These are phyloP conservation scores for Aspergillus pseudonomiae DNA, from an alignment of 2,329 filamentous ascomycete species.

Conservation along the genomic window DNA sequence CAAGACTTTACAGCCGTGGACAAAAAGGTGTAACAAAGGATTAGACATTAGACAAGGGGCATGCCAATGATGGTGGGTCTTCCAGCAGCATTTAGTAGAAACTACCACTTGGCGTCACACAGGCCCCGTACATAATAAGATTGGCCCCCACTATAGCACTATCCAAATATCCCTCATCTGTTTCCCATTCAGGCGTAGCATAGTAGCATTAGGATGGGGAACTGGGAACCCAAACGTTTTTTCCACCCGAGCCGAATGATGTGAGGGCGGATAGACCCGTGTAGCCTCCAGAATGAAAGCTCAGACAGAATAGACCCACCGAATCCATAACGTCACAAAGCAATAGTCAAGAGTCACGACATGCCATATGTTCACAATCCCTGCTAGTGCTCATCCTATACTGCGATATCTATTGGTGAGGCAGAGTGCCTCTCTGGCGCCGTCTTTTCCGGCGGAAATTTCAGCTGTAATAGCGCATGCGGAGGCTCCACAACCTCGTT, in stretches of 20 bases:
- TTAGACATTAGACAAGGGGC: not conserved
- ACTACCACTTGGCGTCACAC: not conserved
- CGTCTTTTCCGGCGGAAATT: not conserved
- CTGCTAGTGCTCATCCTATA: not conserved
- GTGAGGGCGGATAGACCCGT: too few species aligned
- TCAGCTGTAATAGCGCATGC: not conserved
- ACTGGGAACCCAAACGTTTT: not conserved
- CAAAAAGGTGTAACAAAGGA: not conserved
- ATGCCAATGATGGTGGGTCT: not conserved
- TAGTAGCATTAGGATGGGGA: not conserved
- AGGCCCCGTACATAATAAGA: not conserved
- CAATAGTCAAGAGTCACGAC: not conserved
- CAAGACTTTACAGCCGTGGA: not conserved
- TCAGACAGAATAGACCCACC: not conserved
- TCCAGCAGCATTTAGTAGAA: not conserved
- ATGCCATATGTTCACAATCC: not conserved
- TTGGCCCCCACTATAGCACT: too few species aligned
- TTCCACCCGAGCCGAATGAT: too few species aligned
- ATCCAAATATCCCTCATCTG: too few species aligned
- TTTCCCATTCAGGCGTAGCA: not conserved
- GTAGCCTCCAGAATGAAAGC: too few species aligned
- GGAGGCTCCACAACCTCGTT: not conserved
- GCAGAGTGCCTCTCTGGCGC: not conserved
- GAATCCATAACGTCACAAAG: not conserved
- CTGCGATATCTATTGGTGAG: not conserved